Evolutionary conservation across 1,284 basidiomycete genomes (phyloP), one percentile per base, ranked within the genome.

Genomic region (Cryptococcus sp.): DNA sequence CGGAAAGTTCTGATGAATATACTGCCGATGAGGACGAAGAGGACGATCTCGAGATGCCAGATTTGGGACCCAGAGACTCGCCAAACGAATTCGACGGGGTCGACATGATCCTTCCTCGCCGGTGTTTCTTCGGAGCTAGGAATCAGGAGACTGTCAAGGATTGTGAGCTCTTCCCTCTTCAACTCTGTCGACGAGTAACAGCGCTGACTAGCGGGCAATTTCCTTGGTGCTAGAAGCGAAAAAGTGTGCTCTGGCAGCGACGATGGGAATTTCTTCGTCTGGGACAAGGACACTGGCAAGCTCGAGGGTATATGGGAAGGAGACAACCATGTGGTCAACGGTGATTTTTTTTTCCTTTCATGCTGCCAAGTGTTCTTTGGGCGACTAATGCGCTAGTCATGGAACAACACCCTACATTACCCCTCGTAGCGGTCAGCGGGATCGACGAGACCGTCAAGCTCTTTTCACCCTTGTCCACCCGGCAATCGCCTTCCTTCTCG

Each of bases 71-170:
- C 25, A 24, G 35, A 10, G 33, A 23, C 14, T 5, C 24, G 10
- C 34, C 24, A 4, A 18, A 38, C 34, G 55, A 58, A 47, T 73
- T 66, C 52, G 56, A 43, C 24, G 46, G 34, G 14, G 69, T 82
- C 1, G 82, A 87, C 2, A 66, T 82, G 31, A 74, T 94, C 45
- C 74, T 80, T 48, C 90, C 92, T n/a, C 78, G 80, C 24, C 70
- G 68, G 47, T 77, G 79, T 9, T 95, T 80, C 70, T 67, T 68
- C 22, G 92, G 92, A 2, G 83, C 85, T 34, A 81, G 83, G 54
- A 97, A 95, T 68, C 75, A 85, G 3, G 82, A 84, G 57, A 97
- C 92, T 0, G 82, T 93, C 48, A 97, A 95, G 72, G 92, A 95
- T 68, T 87, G 90, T 87, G 57, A 67, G 82, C 65, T 50, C 37